A percentile compares a stretch with the other conserved stretches of the same genome.
Conservation (phyloP, 2,329 filamentous ascomycete genomes). For the Arthrobotrys pseudoclavata region DNA sequence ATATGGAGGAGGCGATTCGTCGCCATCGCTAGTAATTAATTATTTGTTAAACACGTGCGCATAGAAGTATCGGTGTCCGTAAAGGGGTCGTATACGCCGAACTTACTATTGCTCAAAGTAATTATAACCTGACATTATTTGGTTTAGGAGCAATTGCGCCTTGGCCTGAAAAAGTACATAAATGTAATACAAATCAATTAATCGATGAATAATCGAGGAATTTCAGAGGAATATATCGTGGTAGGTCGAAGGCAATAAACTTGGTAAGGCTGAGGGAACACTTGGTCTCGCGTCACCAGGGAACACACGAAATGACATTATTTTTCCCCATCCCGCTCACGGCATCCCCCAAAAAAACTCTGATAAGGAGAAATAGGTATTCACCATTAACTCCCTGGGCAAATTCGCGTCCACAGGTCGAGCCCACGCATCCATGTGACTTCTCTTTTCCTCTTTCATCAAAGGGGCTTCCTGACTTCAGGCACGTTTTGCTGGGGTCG, state of each 20-base stretch:
- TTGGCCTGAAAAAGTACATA: background rate
- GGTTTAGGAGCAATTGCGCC: background rate
- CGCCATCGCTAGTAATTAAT: background rate
- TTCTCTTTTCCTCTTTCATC: slow-evolving; percentile 4
- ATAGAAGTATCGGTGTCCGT: background rate
- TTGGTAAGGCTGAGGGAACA: background rate
- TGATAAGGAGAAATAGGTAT: background rate
- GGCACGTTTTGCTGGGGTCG: slow-evolving; percentile 37
- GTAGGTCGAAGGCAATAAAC: background rate
- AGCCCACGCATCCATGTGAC: slow-evolving; percentile 31
- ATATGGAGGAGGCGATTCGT: slow-evolving; percentile 2
- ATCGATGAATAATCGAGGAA: too few species aligned
- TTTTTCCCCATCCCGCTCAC: background rate
- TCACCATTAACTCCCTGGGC: background rate
- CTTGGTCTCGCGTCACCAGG: too few species aligned
- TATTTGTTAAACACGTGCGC: background rate
- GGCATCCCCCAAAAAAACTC: background rate
- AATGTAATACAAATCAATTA: background rate
- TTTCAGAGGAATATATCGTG: background rate
- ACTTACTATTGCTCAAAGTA: slow-evolving; percentile 22
- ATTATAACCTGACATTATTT: slow-evolving; percentile 11
- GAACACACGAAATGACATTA: background rate
- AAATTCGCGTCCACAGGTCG: background rate
- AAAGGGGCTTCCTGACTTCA: slow-evolving; percentile 19
- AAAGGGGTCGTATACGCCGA: background rate